Evolutionary conservation across 495 filamentous ascomycete species (phyloP).

Genomic region (Immersiella caudata): DNA sequence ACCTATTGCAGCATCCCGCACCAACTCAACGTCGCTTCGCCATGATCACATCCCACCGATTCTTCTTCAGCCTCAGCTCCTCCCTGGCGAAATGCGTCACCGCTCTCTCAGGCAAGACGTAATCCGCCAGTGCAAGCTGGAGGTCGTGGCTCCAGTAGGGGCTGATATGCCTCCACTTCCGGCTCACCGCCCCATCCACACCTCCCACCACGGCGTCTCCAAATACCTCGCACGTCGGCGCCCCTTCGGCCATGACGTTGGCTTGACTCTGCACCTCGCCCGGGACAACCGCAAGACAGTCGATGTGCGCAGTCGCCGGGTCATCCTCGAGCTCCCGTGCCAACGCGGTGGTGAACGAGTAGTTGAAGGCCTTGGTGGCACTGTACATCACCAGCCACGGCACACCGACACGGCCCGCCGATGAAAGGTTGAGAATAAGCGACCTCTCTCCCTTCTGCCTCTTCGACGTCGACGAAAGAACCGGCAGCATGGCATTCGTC

Average conservation of each 20-base stretch:
- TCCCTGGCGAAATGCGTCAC: not conserved
- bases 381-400: slow-evolving; percentile 37
- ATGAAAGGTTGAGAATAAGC: slow-evolving; percentile 36
- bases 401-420: slow-evolving; percentile 32
- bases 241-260: slow-evolving; percentile 22
- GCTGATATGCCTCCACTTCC: slow-evolving; percentile 24
- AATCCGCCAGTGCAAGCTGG: not conserved
- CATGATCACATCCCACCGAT: not conserved
- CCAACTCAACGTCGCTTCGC: not conserved
- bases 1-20: not conserved
- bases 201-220: slow-evolving; percentile 24
- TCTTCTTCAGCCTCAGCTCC: slow-evolving; percentile 1
- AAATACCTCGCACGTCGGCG: slow-evolving; percentile 22
- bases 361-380: slow-evolving; percentile 36
- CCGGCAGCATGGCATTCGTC: slow-evolving; percentile 35
- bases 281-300: slow-evolving; percentile 28
- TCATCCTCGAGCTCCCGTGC: slow-evolving; percentile 30
- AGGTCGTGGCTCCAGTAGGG: not conserved
- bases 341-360: slow-evolving; percentile 27
- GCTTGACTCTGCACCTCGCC: slow-evolving; percentile 29
- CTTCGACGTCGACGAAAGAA: slow-evolving; percentile 21
- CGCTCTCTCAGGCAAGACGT: not conserved
- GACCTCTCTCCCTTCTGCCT: not conserved
- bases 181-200: slow-evolving; percentile 20
- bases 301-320: slow-evolving; percentile 26